Base-by-base conservation (phyloP, 2,329 filamentous ascomycete species). In the Aspergillus sp. region DNA sequence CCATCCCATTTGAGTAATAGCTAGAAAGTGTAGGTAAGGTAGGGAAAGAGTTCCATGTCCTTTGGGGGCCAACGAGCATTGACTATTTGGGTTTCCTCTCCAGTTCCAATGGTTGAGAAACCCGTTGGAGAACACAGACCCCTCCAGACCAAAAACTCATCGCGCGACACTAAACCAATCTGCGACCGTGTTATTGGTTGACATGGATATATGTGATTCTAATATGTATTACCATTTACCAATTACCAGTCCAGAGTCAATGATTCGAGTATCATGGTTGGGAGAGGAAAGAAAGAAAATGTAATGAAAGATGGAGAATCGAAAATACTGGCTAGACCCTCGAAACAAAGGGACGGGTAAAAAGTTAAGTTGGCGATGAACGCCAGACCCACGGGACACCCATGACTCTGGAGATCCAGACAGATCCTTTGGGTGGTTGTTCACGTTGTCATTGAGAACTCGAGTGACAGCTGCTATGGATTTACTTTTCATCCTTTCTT, bases 371-470 rank as follows among this genome's bases (percentile, higher is more conserved):
- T 36, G 32, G 42, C 22, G 24, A 51, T 45, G 31, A 45, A 49
- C 51, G 42, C 45, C 55, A 53, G 60, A 60, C 50, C 60, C 60
- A 63, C 58, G 58, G 58, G 60, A 58, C 55, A 54, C 52, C 20
- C 50, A 54, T 57, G 52, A 58, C 57, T 36, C 32, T 14, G 45
- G 45, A 54, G 60, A 60, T 55, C 49, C 12, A 55, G 47, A 59
- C 46, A 31, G 36, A 18, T 49, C 31, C 56, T 20, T 54, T 52
- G 36, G 16, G 52, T 39, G 54, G 20, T 18, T 47, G 1, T 9
- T 45, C 26, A 29, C 26, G 26, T 29, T 29, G 18, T 45, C 18
- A n/a, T 11, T 36, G 51, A 36, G 18, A n/a, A 36, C 12, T 42
- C 10, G 36, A 24, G n/a, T 39, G 53, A 47, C 24, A 39, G 22